Conservation (phyloP, 805 yeast genomes). For the Diddensiella santjacobensis region DNA sequence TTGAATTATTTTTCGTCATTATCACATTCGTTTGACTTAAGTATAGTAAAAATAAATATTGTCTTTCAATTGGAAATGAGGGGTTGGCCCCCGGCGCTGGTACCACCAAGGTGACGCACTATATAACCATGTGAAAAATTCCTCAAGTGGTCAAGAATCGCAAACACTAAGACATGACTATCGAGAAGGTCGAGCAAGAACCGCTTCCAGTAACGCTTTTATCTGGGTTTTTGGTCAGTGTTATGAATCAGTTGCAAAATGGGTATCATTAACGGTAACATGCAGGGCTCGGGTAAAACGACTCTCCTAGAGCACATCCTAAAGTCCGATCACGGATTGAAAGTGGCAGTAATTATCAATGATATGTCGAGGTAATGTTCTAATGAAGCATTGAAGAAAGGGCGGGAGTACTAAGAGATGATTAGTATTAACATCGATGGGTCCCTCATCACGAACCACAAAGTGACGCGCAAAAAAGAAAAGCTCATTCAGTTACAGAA, state of each 20-base stretch:
- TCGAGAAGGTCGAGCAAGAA: constrained; percentile 13
- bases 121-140: too few species aligned
- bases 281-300: constrained; percentile 43
- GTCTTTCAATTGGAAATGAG: too few species aligned
- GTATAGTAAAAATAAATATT: too few species aligned
- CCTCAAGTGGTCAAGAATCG: too few species aligned
- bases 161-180: too few species aligned
- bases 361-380: constrained; percentile 37
- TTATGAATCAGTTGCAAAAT: constrained; percentile 5
- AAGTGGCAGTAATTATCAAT: constrained; percentile 45
- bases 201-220: constrained; percentile 46
- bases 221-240: constrained; percentile 39
- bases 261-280: too few species aligned
- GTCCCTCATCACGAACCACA: constrained; percentile 38
- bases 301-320: constrained; percentile 44
- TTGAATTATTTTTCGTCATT: too few species aligned
- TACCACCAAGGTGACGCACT: too few species aligned
- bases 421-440: constrained; percentile 41
- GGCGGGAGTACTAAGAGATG: neutral
- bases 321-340: constrained; percentile 39
- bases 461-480: constrained; percentile 40
- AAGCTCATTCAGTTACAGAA: constrained; percentile 45
- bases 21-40: too few species aligned
- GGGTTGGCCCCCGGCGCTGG: too few species aligned
- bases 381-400: neutral